Evolutionary conservation across 495 filamentous ascomycete species (phyloP).

Genomic region (Neurospora intermedia): DNA sequence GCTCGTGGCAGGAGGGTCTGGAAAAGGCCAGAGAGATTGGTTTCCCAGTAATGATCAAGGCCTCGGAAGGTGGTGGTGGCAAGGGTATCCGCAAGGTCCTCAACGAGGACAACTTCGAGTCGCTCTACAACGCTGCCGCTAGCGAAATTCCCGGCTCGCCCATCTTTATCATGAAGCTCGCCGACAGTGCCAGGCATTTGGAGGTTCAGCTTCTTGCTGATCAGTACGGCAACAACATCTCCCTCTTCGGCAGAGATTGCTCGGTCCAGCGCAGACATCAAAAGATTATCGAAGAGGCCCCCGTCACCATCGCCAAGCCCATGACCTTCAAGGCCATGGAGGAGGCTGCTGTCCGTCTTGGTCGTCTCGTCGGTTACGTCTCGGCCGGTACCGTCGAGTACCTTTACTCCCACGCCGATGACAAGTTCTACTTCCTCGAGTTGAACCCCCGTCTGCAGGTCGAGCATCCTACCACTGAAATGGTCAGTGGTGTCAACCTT

Average conservation of each 20-base stretch:
- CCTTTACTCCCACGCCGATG: slow-evolving; percentile 94
- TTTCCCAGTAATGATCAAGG: slow-evolving; percentile 99
- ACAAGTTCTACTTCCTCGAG: slow-evolving; percentile 99
- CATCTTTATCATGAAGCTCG: slow-evolving; percentile 99
- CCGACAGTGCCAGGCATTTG: slow-evolving; percentile 90
- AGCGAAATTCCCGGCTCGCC: slow-evolving; percentile 98
- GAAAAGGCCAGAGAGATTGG: slow-evolving; percentile 80
- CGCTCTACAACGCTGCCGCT: slow-evolving; percentile 86
- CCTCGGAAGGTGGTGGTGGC: slow-evolving; percentile 97
- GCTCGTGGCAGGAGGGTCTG: slow-evolving; percentile 79
- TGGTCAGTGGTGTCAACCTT: slow-evolving; percentile 96
- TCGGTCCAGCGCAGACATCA: slow-evolving; percentile 98
- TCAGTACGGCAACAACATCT: slow-evolving; percentile 99
- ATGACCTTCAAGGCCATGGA: slow-evolving; percentile 93
- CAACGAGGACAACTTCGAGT: slow-evolving; percentile 69
- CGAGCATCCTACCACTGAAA: slow-evolving; percentile 98
- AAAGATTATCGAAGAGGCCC: slow-evolving; percentile 99
- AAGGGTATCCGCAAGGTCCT: slow-evolving; percentile 99
- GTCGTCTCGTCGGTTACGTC: slow-evolving; percentile 91
- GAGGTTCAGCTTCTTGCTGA: slow-evolving; percentile 96
- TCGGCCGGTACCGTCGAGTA: slow-evolving; percentile 99
- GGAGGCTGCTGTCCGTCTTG: slow-evolving; percentile 87
- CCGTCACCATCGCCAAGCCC: slow-evolving; percentile 86
- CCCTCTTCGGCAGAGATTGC: slow-evolving; percentile 95
- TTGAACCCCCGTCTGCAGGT: slow-evolving; percentile 97